Conservation (phyloP, 768 basidiomycete species). For the Phaffia tasmanica region DNA sequence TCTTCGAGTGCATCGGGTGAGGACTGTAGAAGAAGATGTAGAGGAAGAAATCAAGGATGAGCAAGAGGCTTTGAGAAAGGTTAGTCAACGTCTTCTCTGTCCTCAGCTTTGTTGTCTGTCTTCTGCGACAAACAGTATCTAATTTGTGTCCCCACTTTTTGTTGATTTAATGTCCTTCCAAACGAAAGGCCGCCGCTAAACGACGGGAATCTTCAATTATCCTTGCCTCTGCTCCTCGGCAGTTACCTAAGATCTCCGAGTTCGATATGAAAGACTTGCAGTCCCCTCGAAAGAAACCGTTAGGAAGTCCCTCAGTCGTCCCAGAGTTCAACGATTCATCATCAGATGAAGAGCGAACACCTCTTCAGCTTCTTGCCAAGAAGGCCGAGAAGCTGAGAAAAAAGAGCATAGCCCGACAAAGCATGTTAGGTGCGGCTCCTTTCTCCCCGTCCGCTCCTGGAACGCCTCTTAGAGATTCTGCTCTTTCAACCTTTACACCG, state of each 20-base stretch:
- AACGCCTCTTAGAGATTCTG: too few species aligned
- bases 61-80: not conserved
- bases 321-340: not conserved
- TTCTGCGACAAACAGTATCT: not conserved
- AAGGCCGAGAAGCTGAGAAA: conserved; percentile 17
- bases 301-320: not conserved
- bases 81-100: not conserved
- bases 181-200: too few species aligned
- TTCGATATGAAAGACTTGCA: conserved; percentile 13
- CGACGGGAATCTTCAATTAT: conserved; percentile 16
- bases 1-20: conserved; percentile 4
- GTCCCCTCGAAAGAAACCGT: conserved; percentile 14
- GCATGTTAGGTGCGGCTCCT: not conserved
- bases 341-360: conserved; percentile 14
- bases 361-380: conserved; percentile 15
- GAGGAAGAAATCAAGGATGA: not conserved
- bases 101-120: too few species aligned
- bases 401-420: conserved; percentile 19
- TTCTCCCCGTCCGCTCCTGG: too few species aligned
- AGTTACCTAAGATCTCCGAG: conserved; percentile 10
- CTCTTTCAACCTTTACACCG: too few species aligned
- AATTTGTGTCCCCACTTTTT: too few species aligned
- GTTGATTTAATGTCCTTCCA: too few species aligned
- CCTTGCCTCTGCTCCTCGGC: conserved; percentile 20
- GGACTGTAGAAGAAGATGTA: not conserved